Percentiles rank a stretch among this genome's conserved stretches.
phyloP scores from a whole-genome alignment of 169 alveolate species.

The Eimeria brunetti region DNA sequence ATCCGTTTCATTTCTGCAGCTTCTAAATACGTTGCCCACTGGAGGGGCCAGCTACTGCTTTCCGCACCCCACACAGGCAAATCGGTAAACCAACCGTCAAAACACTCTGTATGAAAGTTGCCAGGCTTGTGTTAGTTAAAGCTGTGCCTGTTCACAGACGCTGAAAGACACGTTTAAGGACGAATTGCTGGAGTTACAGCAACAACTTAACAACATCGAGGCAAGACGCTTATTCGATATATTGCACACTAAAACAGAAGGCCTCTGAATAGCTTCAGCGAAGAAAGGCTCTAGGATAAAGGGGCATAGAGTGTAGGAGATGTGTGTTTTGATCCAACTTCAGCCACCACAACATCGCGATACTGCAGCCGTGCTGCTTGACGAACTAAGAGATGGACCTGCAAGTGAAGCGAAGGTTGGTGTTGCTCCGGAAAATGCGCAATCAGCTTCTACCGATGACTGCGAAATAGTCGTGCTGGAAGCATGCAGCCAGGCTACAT shows the following conservation, averaged over 20 bases:
- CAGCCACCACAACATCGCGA: conserved; percentile 72
- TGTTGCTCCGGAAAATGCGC: not conserved
- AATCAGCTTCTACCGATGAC: not conserved
- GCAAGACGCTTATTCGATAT: conserved; percentile 17
- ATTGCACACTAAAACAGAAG: not conserved
- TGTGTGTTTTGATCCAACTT: conserved; percentile 2
- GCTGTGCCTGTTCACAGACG: conserved; percentile 54
- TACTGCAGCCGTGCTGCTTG: conserved; percentile 56
- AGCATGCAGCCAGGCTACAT: not conserved
- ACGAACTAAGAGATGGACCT: conserved; percentile 9
- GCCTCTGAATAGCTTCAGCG: not conserved
- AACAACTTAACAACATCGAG: conserved; percentile 64
- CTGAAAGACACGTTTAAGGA: conserved; percentile 67
- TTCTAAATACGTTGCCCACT: not conserved
- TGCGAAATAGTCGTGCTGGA: not conserved
- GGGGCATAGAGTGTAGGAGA: not conserved
- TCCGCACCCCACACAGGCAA: not conserved
- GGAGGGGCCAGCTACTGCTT: not conserved
- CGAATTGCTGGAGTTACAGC: conserved; percentile 70
- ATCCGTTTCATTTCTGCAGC: not conserved
- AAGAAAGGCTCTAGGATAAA: not conserved
- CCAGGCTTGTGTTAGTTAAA: not conserved
- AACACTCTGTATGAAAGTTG: not conserved
- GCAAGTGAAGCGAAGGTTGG: conserved; percentile 38
- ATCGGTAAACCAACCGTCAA: not conserved